phyloP scores from a whole-genome alignment of 1,139 yeast species.

The Blastobotrys illinoisensis region DNA sequence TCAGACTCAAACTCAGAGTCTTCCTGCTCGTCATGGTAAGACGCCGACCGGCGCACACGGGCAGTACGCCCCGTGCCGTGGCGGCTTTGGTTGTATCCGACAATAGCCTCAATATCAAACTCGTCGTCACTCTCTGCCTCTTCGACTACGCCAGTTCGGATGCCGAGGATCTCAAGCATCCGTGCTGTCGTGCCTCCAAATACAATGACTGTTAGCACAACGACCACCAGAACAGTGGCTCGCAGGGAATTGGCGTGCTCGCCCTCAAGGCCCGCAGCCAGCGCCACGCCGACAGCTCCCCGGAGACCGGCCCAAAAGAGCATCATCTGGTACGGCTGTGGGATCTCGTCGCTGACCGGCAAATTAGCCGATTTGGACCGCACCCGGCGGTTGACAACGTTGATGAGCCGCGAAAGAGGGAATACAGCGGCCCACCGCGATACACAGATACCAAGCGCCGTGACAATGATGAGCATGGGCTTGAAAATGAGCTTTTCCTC shows the following conservation, averaged over 20 bases:
- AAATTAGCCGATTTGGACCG: conserved; percentile 22
- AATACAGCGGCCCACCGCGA: conserved; percentile 98
- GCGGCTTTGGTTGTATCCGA: conserved; percentile 12
- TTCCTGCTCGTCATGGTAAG: conserved; percentile 22
- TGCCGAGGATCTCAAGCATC: conserved; percentile 91
- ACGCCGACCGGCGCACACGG: conserved; percentile 19
- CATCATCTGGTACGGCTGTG: conserved; percentile 97
- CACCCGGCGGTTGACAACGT: conserved; percentile 56
- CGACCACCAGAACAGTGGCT: conserved; percentile 95
- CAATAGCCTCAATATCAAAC: conserved; percentile 82
- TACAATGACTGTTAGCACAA: conserved; percentile 88
- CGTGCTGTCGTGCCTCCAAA: conserved; percentile 99
- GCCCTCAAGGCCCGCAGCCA: conserved; percentile 96
- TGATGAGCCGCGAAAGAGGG: conserved; percentile 81
- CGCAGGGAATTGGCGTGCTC: conserved; percentile 82
- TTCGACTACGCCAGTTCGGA: conserved; percentile 83
- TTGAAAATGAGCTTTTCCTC: conserved; percentile 93
- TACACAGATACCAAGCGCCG: conserved; percentile 84
- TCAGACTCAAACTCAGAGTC: conserved; percentile 26
- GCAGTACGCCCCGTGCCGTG: conserved; percentile 11
- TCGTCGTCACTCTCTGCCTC: conserved; percentile 87
- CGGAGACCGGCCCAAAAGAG: conserved; percentile 98
- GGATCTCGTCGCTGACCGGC: conserved; percentile 77
- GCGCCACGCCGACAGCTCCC: conserved; percentile 99
- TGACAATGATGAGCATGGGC: conserved; percentile 84